These are phyloP conservation scores for Colletotrichum tanaceti DNA, from an alignment of 2,329 filamentous ascomycete genomes.

Conservation along the genomic window DNA sequence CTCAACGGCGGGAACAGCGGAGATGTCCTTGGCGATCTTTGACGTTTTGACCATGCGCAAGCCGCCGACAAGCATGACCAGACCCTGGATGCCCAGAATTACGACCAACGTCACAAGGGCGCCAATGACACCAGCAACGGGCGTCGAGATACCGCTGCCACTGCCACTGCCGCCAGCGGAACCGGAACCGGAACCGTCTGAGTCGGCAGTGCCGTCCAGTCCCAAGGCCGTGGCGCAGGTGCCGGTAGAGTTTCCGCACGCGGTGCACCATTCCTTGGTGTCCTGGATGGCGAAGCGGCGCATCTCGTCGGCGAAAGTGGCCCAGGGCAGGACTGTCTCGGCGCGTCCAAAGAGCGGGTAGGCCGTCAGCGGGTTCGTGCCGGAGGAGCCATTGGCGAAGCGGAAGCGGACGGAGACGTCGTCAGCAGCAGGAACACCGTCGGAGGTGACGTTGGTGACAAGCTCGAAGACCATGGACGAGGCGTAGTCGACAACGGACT, in stretches of 20 bases:
- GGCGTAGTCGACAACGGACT: conserved; percentile 84
- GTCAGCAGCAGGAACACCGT: conserved; percentile 52
- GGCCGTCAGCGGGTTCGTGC: conserved; percentile 60
- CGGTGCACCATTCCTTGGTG: conserved; percentile 76
- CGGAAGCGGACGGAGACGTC: conserved; percentile 71
- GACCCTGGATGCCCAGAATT: conserved; percentile 58
- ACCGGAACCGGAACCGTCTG: conserved; percentile 44
- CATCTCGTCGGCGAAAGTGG: conserved; percentile 73
- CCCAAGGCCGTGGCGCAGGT: conserved; percentile 62
- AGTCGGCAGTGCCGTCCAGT: conserved; percentile 44
- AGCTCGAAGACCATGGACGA: conserved; percentile 84
- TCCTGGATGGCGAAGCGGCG: conserved; percentile 73
- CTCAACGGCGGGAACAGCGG: conserved; percentile 9
- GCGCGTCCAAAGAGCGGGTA: conserved; percentile 71
- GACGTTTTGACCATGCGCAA: conserved; percentile 63
- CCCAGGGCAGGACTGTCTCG: conserved; percentile 71
- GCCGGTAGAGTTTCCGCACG: conserved; percentile 79
- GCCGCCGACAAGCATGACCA: conserved; percentile 57
- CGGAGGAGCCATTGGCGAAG: conserved; percentile 69
- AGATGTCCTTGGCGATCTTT: conserved; percentile 44
- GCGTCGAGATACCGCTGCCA: conserved; percentile 67
- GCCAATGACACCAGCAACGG: conserved; percentile 85
- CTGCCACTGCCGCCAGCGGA: conserved; percentile 45
- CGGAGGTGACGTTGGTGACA: conserved; percentile 64
- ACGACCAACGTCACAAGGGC: conserved; percentile 72